These are phyloP conservation scores for Isatis lusitanica DNA, from an alignment of 441 rosid species.

Conservation along the genomic window DNA sequence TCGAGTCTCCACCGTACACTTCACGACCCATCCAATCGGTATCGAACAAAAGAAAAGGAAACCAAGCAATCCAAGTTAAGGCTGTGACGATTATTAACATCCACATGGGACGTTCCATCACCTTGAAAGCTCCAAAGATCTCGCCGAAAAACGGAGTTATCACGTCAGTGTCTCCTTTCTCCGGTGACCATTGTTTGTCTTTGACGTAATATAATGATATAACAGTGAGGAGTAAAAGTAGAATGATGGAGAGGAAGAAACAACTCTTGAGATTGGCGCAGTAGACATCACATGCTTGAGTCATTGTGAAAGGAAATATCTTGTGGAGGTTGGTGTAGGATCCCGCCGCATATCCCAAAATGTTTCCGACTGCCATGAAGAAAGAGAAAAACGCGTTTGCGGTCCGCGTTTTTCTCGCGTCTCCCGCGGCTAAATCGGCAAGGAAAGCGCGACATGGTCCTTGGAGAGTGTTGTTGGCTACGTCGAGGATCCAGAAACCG, in stretches of 20 bases:
- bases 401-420: slow-evolving; percentile 48
- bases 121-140: slow-evolving; percentile 44
- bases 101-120: slow-evolving; percentile 67
- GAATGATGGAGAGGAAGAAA: slow-evolving; percentile 58
- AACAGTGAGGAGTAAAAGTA: slow-evolving; percentile 46
- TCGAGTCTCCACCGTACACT: slow-evolving; percentile 66
- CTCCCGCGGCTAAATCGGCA: slow-evolving; percentile 61
- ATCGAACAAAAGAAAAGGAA: slow-evolving; percentile 58
- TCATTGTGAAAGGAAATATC: slow-evolving; percentile 59
- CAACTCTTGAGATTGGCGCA: slow-evolving; percentile 82
- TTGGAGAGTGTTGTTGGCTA: slow-evolving; percentile 80
- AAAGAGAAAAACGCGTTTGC: slow-evolving; percentile 67
- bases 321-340: slow-evolving; percentile 50
- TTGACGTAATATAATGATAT: slow-evolving; percentile 44
- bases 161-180: neutral
- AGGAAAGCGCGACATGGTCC: slow-evolving; percentile 85
- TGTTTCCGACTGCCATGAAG: slow-evolving; percentile 89
- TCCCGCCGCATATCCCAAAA: slow-evolving; percentile 77
- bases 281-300: slow-evolving; percentile 66
- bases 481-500: slow-evolving; percentile 38
- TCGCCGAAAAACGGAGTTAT: slow-evolving; percentile 44
- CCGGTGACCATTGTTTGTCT: slow-evolving; percentile 54
- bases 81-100: slow-evolving; percentile 61
- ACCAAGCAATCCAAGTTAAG: slow-evolving; percentile 54
- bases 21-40: slow-evolving; percentile 93